Conservation (phyloP, 768 basidiomycete genomes). For the Collybia mongolica region DNA sequence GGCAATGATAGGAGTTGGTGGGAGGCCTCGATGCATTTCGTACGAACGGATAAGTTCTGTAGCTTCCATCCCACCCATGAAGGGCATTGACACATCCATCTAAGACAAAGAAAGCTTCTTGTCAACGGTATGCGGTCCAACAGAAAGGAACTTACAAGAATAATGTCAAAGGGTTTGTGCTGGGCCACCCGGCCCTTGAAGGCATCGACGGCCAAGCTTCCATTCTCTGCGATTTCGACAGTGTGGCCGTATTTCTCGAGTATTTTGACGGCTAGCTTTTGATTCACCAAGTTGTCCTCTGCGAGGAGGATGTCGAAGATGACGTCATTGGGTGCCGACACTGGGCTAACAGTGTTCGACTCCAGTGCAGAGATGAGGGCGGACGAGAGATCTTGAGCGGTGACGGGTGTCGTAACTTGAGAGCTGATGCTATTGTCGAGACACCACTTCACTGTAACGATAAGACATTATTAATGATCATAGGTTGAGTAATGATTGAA, state of each 20-base stretch:
- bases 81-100: slow-evolving; percentile 99
- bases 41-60: slow-evolving; percentile 88
- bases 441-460: slow-evolving; percentile 83
- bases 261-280: slow-evolving; percentile 95
- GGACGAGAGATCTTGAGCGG: slow-evolving; percentile 84
- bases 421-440: slow-evolving; percentile 95
- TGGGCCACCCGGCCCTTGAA: slow-evolving; percentile 77
- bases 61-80: slow-evolving; percentile 99
- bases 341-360: slow-evolving; percentile 89
- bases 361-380: slow-evolving; percentile 94
- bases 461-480: not conserved
- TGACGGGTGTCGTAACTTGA: slow-evolving; percentile 89
- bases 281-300: slow-evolving; percentile 95
- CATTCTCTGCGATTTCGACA: slow-evolving; percentile 98
- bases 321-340: slow-evolving; percentile 81
- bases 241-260: slow-evolving; percentile 94
- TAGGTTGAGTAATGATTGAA: slow-evolving; percentile 7
- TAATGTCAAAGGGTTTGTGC: slow-evolving; percentile 83
- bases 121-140: not conserved
- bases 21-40: slow-evolving; percentile 35
- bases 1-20: slow-evolving; percentile 89
- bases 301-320: slow-evolving; percentile 93
- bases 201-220: slow-evolving; percentile 88
- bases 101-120: slow-evolving; percentile 26
- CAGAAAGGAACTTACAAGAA: slow-evolving; percentile 60